These are phyloP conservation scores for Ceriops zippeliana DNA, from an alignment of 345 rosid species.

Conservation along the genomic window DNA sequence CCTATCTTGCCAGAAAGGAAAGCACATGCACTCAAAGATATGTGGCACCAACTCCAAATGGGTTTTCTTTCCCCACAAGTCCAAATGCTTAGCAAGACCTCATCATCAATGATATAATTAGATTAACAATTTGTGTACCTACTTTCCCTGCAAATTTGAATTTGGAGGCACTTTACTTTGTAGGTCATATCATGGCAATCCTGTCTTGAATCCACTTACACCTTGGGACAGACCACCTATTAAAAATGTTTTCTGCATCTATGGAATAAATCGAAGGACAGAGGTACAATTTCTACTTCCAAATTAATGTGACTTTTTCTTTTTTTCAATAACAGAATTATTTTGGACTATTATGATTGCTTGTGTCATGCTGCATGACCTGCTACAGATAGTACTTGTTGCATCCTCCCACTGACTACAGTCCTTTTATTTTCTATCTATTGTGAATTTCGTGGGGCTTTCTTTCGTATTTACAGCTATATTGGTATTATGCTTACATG, in stretches of 20 bases:
- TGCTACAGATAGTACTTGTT: neutral
- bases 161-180: constrained; percentile 22
- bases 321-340: neutral
- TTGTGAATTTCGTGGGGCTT: neutral
- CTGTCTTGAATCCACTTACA: constrained; percentile 86
- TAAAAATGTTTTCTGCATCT: constrained; percentile 90
- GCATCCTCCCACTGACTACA: neutral
- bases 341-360: neutral
- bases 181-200: constrained; percentile 88
- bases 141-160: neutral
- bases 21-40: too few relatives aligned
- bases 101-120: too few relatives aligned
- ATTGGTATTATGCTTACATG: neutral
- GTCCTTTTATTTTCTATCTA: neutral
- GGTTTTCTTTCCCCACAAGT: neutral
- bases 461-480: neutral
- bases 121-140: constrained; percentile 1
- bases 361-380: neutral
- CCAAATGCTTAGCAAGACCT: too few relatives aligned
- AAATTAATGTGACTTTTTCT: constrained; percentile 1
- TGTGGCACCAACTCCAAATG: neutral
- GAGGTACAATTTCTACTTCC: constrained; percentile 56
- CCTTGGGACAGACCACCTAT: constrained; percentile 99
- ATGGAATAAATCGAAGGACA: constrained; percentile 81
- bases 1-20: constrained; percentile 2